A percentile compares a stretch with the other conserved stretches of the same genome.
Evolutionary conservation across 2,329 filamentous ascomycete species (phyloP).

Genomic region (Cercospora sesami): DNA sequence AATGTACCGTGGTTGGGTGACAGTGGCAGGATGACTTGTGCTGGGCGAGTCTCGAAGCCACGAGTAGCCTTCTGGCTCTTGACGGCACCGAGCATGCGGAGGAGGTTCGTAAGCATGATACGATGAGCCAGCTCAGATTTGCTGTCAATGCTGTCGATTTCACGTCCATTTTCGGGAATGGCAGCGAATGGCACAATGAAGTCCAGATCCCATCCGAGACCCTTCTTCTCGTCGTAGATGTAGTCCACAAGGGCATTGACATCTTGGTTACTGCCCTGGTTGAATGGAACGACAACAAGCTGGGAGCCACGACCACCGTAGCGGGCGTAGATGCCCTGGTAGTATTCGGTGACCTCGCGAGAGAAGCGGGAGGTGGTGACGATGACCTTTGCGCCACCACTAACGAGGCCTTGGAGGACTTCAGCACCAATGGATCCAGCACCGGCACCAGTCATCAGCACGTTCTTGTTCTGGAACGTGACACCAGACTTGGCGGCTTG

Average conservation of each 20-base stretch:
- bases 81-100: conserved; percentile 85
- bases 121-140: conserved; percentile 97
- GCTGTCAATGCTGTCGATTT: conserved; percentile 95
- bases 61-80: conserved; percentile 86
- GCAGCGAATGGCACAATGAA: conserved; percentile 95
- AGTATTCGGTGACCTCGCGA: conserved; percentile 96
- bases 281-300: conserved; percentile 97
- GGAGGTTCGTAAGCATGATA: conserved; percentile 97
- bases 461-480: conserved; percentile 91
- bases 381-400: conserved; percentile 92
- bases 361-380: conserved; percentile 98
- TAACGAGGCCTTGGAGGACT: conserved; percentile 91
- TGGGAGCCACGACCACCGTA: conserved; percentile 93
- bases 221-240: conserved; percentile 94
- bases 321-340: conserved; percentile 96
- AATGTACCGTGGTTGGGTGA: conserved; percentile 99
- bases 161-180: conserved; percentile 94
- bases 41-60: conserved; percentile 90
- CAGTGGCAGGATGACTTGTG: conserved; percentile 91
- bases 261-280: conserved; percentile 97
- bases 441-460: conserved; percentile 96
- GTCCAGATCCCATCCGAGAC: conserved; percentile 97
- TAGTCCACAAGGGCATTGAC: conserved; percentile 92
- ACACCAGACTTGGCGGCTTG: conserved; percentile 83
- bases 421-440: conserved; percentile 97